These are phyloP conservation scores for Hericium rajendrae DNA, from an alignment of 768 basidiomycete species.

Conservation along the genomic window DNA sequence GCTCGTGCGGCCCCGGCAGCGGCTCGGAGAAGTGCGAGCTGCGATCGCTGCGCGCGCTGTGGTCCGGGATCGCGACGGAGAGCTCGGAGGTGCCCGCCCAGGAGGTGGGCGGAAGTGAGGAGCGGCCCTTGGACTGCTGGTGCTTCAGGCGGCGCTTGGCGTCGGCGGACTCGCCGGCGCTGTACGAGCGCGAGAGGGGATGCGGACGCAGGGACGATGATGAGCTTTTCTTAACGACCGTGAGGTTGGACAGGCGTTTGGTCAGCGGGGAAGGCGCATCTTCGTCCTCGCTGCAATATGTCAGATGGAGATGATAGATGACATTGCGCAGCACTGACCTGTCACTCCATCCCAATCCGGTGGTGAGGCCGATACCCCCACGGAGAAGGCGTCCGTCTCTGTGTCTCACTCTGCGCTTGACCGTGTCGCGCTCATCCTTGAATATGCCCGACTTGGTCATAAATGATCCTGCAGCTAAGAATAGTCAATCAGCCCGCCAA, in stretches of 20 bases:
- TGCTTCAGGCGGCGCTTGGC: not conserved
- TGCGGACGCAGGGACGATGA: conserved; percentile 12
- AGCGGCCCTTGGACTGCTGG: conserved; percentile 5
- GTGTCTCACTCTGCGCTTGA: conserved; percentile 24
- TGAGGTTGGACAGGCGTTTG: conserved; percentile 21
- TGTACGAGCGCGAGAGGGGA: conserved; percentile 18
- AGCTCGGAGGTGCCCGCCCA: conserved; percentile 3
- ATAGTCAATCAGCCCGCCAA: not conserved
- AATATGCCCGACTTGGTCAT: conserved; percentile 26
- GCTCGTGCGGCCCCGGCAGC: conserved; percentile 3
- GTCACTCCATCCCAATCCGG: conserved; percentile 34
- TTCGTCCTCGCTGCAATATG: conserved; percentile 27
- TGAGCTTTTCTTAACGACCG: conserved; percentile 15
- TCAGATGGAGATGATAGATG: not conserved
- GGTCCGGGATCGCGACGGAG: conserved; percentile 8
- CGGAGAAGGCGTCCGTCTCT: conserved; percentile 28
- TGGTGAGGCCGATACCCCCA: conserved; percentile 31
- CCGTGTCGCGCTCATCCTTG: conserved; percentile 30
- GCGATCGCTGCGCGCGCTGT: not conserved
- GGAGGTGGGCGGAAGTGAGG: conserved; percentile 10
- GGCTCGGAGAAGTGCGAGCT: conserved; percentile 8
- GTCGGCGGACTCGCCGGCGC: not conserved
- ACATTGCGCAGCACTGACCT: conserved; percentile 16
- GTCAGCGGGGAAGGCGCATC: conserved; percentile 31
- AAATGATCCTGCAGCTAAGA: conserved; percentile 17